Percentiles rank a stretch among this genome's conserved stretches.
Conservation (phyloP, 1,284 basidiomycete species). For the Fomitopsis betulina region DNA sequence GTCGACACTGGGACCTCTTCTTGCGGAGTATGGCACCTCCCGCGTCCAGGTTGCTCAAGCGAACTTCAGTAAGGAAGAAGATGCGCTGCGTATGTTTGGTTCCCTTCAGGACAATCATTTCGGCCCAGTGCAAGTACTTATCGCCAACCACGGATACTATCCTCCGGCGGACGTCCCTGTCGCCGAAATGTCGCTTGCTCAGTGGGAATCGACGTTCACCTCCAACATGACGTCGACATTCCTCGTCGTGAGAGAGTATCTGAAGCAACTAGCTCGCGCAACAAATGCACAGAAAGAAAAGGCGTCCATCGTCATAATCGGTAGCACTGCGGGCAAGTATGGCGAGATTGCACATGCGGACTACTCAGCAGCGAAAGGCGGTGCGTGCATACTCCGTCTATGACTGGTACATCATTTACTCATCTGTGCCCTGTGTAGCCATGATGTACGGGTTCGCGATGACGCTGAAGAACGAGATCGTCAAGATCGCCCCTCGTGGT, state of each 20-base stretch:
- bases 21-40: conserved; percentile 31
- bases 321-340: conserved; percentile 70
- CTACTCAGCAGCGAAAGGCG: conserved; percentile 57
- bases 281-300: conserved; percentile 40
- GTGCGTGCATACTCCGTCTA: conserved; percentile 35
- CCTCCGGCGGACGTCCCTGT: conserved; percentile 43
- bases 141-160: conserved; percentile 68
- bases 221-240: conserved; percentile 69
- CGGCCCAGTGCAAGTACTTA: conserved; percentile 48
- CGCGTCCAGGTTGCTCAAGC: conserved; percentile 44
- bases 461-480: conserved; percentile 76
- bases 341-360: conserved; percentile 68
- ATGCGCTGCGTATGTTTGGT: conserved; percentile 43
- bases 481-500: conserved; percentile 64
- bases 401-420: background rate
- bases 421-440: conserved; percentile 31
- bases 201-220: conserved; percentile 61
- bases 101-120: conserved; percentile 30
- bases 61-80: conserved; percentile 52
- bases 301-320: conserved; percentile 60
- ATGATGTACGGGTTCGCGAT: conserved; percentile 73
- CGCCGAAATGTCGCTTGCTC: conserved; percentile 55
- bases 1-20: conserved; percentile 40
- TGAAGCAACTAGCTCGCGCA: conserved; percentile 42
- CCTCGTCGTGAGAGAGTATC: conserved; percentile 58